These are phyloP conservation scores for Prunus padus DNA, from an alignment of 306 rosid species.

Conservation along the genomic window DNA sequence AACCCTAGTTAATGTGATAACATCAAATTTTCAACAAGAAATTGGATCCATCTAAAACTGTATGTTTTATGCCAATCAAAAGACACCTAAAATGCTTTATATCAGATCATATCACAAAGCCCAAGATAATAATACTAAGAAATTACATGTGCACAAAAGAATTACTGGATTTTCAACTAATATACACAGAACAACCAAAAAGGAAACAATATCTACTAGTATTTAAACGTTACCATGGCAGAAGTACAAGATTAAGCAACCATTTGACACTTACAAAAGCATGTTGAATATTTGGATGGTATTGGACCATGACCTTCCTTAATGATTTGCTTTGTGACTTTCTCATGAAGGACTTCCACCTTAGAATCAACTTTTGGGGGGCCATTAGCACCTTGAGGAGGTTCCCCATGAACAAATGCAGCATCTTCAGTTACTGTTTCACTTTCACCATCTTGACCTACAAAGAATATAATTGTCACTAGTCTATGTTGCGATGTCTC, in stretches of 20 bases:
- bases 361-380: constrained; percentile 85
- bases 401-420: constrained; percentile 62
- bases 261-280: constrained; percentile 66
- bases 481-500: not conserved
- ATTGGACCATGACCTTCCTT: constrained; percentile 84
- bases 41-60: not conserved
- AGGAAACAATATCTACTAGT: not conserved
- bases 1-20: not conserved
- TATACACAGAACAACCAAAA: not conserved
- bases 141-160: not conserved
- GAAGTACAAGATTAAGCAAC: not conserved
- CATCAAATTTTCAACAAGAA: not conserved
- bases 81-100: not conserved
- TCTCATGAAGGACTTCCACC: constrained; percentile 72
- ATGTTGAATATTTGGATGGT: constrained; percentile 89
- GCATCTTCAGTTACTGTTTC: constrained; percentile 61
- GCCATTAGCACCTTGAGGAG: constrained; percentile 38
- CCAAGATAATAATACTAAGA: not conserved
- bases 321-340: constrained; percentile 75
- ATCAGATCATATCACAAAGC: not conserved
- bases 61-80: not conserved
- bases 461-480: constrained; percentile 2
- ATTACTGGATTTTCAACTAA: not conserved
- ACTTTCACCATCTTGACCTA: constrained; percentile 56
- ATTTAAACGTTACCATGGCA: not conserved